Percentiles rank a stretch among this genome's conserved stretches.
Evolutionary conservation across 306 rosid species (phyloP).

Genomic region (Prunus kanzakura): DNA sequence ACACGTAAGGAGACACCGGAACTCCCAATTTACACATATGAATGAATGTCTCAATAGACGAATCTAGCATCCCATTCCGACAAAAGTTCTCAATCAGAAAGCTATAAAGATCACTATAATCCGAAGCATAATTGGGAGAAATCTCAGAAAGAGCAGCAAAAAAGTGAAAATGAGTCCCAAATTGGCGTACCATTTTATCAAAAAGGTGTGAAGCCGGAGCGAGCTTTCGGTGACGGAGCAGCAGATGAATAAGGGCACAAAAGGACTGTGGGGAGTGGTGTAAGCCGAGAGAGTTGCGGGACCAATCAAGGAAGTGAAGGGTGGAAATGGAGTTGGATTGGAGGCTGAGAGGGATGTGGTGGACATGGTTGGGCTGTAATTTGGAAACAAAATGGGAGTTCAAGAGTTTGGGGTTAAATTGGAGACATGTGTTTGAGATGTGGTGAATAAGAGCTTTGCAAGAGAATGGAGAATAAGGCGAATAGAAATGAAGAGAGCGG

Average conservation of each 20-base stretch:
- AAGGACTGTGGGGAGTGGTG: constrained; percentile 15
- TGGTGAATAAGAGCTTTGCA: not conserved
- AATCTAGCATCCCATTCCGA: constrained; percentile 25
- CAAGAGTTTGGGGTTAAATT: constrained; percentile 3
- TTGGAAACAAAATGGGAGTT: not conserved
- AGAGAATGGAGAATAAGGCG: not conserved
- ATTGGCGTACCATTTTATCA: constrained; percentile 13
- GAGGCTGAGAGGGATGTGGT: constrained; percentile 14
- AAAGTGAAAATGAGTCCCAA: constrained; percentile 1
- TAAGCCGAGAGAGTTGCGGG: constrained; percentile 18
- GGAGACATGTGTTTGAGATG: constrained; percentile 7
- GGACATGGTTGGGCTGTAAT: constrained; percentile 11
- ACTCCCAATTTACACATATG: constrained; percentile 10
- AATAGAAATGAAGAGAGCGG: no score
- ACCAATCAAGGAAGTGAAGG: constrained; percentile 24
- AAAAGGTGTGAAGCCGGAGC: constrained; percentile 21
- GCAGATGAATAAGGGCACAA: constrained; percentile 16
- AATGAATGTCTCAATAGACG: constrained; percentile 12
- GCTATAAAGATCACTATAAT: constrained; percentile 8
- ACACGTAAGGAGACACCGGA: not conserved
- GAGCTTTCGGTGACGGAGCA: constrained; percentile 20
- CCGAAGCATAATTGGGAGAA: not conserved
- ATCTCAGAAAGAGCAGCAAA: constrained; percentile 1
- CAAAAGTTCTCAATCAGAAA: constrained; percentile 22
- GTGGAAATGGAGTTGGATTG: not conserved